Percentiles rank a stretch among this genome's conserved stretches.
These are phyloP conservation scores for Eucalyptus marginata DNA, from an alignment of 345 rosid species.

Conservation along the genomic window DNA sequence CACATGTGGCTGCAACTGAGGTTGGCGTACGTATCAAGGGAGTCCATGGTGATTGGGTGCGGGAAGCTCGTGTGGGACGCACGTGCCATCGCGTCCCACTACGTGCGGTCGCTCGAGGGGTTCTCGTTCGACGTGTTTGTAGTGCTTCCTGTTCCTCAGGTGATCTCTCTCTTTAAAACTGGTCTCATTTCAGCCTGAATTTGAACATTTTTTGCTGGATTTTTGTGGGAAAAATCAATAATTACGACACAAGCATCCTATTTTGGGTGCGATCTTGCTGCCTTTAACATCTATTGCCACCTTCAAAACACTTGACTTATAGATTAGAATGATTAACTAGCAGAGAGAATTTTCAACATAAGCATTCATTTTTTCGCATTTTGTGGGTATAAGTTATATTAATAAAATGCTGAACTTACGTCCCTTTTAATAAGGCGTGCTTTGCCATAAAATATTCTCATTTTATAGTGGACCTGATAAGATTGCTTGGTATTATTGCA, in stretches of 20 bases:
- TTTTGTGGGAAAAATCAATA: background rate
- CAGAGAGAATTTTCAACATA: background rate
- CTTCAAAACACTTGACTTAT: background rate
- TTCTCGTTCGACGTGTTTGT: conserved; percentile 58
- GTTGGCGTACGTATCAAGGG: conserved; percentile 49
- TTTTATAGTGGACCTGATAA: background rate
- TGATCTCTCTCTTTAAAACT: background rate
- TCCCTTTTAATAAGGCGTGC: background rate
- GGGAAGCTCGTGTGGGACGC: conserved; percentile 70
- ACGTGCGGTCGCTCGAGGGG: conserved; percentile 28
- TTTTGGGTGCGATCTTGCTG: background rate
- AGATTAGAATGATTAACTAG: background rate
- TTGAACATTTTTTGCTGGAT: background rate
- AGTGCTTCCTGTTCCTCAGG: conserved; percentile 58
- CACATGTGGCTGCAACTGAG: conserved; percentile 53
- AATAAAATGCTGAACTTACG: background rate
- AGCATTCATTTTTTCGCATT: background rate
- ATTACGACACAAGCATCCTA: background rate
- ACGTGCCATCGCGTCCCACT: conserved; percentile 38
- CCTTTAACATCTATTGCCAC: background rate
- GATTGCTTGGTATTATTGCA: background rate
- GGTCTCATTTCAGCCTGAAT: background rate
- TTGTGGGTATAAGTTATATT: background rate
- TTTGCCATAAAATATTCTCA: background rate
- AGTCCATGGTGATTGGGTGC: conserved; percentile 50